A percentile compares a stretch with the other conserved stretches of the same genome.
Conservation (phyloP, 345 rosid genomes). For the Erucastrum elatum region DNA sequence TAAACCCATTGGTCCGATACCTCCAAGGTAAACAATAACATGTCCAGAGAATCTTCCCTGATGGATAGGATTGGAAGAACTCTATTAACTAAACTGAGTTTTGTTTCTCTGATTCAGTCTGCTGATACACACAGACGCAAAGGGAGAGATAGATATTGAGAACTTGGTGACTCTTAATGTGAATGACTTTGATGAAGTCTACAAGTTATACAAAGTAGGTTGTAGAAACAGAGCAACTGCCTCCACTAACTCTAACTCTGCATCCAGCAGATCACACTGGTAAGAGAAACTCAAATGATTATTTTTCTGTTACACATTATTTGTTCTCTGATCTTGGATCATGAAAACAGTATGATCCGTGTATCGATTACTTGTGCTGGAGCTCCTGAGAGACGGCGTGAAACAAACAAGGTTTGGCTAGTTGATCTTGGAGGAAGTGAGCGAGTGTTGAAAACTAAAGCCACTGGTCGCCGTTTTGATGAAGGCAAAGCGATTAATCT, state of each 20-base stretch:
- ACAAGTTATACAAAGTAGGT: constrained; percentile 68
- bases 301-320: background rate
- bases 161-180: constrained; percentile 64
- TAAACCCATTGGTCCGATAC: constrained; percentile 49
- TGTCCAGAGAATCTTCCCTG: constrained; percentile 11
- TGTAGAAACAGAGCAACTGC: constrained; percentile 81
- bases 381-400: constrained; percentile 66
- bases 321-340: constrained; percentile 7
- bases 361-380: constrained; percentile 54
- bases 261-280: constrained; percentile 88
- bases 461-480: constrained; percentile 77
- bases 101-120: constrained; percentile 54
- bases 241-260: constrained; percentile 64
- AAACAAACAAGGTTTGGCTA: constrained; percentile 69
- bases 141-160: constrained; percentile 62
- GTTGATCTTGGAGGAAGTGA: constrained; percentile 89
- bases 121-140: constrained; percentile 55
- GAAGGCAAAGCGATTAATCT: constrained; percentile 91
- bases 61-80: background rate
- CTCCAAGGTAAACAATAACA: constrained; percentile 53
- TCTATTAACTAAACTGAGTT: too few relatives aligned
- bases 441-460: constrained; percentile 79
- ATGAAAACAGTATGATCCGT: constrained; percentile 64
- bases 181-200: constrained; percentile 58
- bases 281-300: constrained; percentile 36